Percentiles rank a stretch among this genome's conserved stretches.
Evolutionary conservation across 805 yeast genomes (phyloP).

Genomic region (Torulaspora microellipsoides): DNA sequence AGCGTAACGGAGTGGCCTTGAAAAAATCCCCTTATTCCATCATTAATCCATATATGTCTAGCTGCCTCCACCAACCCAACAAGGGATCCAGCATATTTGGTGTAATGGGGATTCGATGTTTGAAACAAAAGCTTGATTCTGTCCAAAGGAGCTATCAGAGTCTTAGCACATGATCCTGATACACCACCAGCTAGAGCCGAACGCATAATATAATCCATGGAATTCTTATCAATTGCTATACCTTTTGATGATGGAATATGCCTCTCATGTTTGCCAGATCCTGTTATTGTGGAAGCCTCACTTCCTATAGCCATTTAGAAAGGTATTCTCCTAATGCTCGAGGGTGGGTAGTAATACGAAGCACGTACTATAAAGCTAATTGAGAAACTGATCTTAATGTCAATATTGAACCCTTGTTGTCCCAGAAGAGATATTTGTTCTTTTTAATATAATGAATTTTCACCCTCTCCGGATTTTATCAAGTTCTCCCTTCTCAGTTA

Average conservation of each 20-base stretch:
- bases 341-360: no score
- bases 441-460: neutral
- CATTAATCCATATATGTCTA: slow-evolving; percentile 54
- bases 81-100: slow-evolving; percentile 73
- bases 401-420: no score
- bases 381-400: no score
- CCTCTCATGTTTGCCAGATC: slow-evolving; percentile 1
- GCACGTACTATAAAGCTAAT: no score
- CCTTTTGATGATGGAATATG: neutral
- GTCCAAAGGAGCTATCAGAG: slow-evolving; percentile 91
- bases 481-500: no score
- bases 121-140: slow-evolving; percentile 93
- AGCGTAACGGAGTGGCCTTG: slow-evolving; percentile 96
- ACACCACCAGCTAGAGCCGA: slow-evolving; percentile 93
- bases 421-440: no score
- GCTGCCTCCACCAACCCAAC: slow-evolving; percentile 74
- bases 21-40: slow-evolving; percentile 77
- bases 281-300: slow-evolving; percentile 1
- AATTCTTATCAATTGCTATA: slow-evolving; percentile 51
- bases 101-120: slow-evolving; percentile 86
- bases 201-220: slow-evolving; percentile 70
- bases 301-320: slow-evolving; percentile 5
- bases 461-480: slow-evolving; percentile 1
- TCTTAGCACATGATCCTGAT: slow-evolving; percentile 95
- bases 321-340: neutral